phyloP scores from a whole-genome alignment of 75 land plant species.

The Isoetes taiwanensis region DNA sequence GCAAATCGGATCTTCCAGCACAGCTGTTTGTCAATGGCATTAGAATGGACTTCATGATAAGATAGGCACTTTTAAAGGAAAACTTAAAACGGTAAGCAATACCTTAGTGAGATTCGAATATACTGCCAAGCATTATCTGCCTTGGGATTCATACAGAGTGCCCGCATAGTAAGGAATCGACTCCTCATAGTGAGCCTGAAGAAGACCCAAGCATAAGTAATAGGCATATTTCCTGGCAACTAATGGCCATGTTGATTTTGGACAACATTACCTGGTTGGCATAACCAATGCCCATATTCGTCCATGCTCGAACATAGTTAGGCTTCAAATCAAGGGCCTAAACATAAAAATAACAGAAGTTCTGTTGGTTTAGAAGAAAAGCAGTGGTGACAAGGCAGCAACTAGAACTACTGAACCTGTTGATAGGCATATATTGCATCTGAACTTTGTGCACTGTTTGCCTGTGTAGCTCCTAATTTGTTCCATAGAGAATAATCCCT shows the following conservation, averaged over 20 bases:
- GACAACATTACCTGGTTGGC: conserved; percentile 91
- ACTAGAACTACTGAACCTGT: conserved; percentile 35
- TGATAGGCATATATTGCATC: conserved; percentile 95
- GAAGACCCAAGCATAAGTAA: background rate
- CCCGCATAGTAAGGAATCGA: conserved; percentile 88
- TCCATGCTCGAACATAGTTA: conserved; percentile 98
- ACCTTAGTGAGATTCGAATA: conserved; percentile 87
- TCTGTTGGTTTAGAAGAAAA: background rate
- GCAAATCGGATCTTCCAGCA: conserved; percentile 58
- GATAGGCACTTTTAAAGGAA: background rate
- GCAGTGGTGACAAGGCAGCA: background rate
- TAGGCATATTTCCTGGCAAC: no score
- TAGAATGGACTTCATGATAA: no score
- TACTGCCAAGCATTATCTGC: conserved; percentile 98
- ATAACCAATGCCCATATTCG: conserved; percentile 97
- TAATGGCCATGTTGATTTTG: no score
- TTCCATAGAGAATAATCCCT: conserved; percentile 96
- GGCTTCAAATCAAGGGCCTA: conserved; percentile 95
- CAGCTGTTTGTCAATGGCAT: no score
- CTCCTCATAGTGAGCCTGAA: conserved; percentile 78
- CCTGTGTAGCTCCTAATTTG: conserved; percentile 97
- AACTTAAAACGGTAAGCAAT: background rate
- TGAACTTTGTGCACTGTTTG: conserved; percentile 90
- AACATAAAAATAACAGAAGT: background rate
- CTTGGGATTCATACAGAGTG: conserved; percentile 90